These are phyloP conservation scores for Suhomyces taliae DNA, from an alignment of 1,139 yeast species.

Conservation along the genomic window DNA sequence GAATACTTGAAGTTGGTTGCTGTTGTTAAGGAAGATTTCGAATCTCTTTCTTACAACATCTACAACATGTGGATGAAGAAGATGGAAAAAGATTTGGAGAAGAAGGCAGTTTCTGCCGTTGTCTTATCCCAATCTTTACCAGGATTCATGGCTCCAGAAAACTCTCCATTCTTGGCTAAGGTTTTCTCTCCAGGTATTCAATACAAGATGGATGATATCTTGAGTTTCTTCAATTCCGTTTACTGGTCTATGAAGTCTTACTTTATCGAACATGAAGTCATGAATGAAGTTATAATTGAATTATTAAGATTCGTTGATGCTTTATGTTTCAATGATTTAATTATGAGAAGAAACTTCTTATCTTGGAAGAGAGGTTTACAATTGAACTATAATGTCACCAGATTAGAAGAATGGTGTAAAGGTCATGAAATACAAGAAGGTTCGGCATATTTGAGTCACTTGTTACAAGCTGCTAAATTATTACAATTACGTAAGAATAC, in stretches of 20 bases:
- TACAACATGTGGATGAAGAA: slow-evolving; percentile 98
- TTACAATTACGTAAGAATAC: slow-evolving; percentile 90
- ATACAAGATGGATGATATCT: slow-evolving; percentile 92
- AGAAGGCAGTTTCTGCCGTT: slow-evolving; percentile 91
- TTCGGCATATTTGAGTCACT: slow-evolving; percentile 80
- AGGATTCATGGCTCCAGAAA: slow-evolving; percentile 90
- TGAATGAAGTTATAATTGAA: slow-evolving; percentile 83
- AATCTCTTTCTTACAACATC: slow-evolving; percentile 87
- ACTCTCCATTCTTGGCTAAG: slow-evolving; percentile 80
- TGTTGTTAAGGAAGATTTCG: slow-evolving; percentile 92
- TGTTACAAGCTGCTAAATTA: slow-evolving; percentile 91
- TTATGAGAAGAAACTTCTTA: slow-evolving; percentile 91
- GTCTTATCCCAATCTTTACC: slow-evolving; percentile 94
- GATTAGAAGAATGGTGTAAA: slow-evolving; percentile 98
- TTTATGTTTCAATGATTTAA: slow-evolving; percentile 90
- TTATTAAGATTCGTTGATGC: slow-evolving; percentile 88
- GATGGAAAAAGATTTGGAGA: slow-evolving; percentile 86
- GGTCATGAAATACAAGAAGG: slow-evolving; percentile 92
- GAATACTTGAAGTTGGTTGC: slow-evolving; percentile 89
- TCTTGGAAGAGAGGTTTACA: slow-evolving; percentile 99
- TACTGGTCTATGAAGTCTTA: slow-evolving; percentile 94
- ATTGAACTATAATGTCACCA: slow-evolving; percentile 91
- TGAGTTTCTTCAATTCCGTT: slow-evolving; percentile 85
- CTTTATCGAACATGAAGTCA: slow-evolving; percentile 81
- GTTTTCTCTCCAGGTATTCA: slow-evolving; percentile 73